Conservation (phyloP, 2,329 filamentous ascomycete genomes). For the Fusarium tanahbumbuense region DNA sequence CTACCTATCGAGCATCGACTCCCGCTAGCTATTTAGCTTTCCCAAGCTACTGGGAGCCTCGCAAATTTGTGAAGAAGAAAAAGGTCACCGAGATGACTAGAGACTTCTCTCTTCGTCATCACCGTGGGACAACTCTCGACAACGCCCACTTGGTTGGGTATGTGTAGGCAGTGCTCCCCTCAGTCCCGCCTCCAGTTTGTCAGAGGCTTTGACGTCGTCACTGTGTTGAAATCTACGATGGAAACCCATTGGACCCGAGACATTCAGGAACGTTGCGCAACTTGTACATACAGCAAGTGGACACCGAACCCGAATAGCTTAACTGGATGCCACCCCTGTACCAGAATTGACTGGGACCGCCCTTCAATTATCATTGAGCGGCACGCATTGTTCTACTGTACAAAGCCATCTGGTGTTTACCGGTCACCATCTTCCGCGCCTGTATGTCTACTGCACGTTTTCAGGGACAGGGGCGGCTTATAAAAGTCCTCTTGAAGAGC, state of each 20-base stretch:
- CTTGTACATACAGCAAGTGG: conserved; percentile 13
- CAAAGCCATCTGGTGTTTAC: background rate
- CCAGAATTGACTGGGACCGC: conserved; percentile 21
- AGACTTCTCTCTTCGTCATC: conserved; percentile 4
- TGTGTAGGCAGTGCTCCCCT: background rate
- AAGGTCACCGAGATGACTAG: background rate
- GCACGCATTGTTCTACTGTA: conserved; percentile 1
- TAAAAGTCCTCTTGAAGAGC: conserved; percentile 9
- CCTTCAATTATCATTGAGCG: conserved; percentile 19
- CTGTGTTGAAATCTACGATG: conserved; percentile 23
- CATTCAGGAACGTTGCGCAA: conserved; percentile 33
- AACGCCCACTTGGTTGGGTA: background rate
- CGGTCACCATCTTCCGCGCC: conserved; percentile 7
- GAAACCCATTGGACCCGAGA: conserved; percentile 22
- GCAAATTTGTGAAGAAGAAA: conserved; percentile 11
- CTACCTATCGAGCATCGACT: background rate
- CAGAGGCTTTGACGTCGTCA: conserved; percentile 9
- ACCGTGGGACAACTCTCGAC: background rate
- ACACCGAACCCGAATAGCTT: background rate
- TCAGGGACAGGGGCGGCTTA: conserved; percentile 29
- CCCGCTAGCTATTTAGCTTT: conserved; percentile 10
- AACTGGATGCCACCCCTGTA: conserved; percentile 18
- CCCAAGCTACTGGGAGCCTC: conserved; percentile 19
- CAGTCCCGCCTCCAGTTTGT: background rate
- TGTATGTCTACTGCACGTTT: background rate